phyloP scores from a whole-genome alignment of 108 stramenopile genomes.

The Cyclotella kingstonii region DNA sequence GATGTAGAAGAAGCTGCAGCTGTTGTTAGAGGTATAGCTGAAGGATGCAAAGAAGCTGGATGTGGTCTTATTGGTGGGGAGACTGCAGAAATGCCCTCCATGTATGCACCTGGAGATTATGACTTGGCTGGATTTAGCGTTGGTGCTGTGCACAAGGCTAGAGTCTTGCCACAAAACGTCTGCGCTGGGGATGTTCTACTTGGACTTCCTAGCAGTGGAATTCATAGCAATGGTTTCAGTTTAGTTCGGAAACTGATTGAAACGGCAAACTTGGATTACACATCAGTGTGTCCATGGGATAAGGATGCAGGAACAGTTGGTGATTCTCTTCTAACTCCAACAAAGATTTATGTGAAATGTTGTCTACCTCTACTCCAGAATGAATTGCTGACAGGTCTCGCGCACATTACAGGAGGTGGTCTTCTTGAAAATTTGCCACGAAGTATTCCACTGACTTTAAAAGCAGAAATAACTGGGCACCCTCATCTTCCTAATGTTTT shows the following conservation, averaged over 20 bases:
- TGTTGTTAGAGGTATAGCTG: slow-evolving; percentile 94
- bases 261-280: slow-evolving; percentile 82
- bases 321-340: slow-evolving; percentile 90
- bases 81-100: slow-evolving; percentile 99
- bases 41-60: slow-evolving; percentile 91
- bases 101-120: slow-evolving; percentile 97
- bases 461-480: slow-evolving; percentile 85
- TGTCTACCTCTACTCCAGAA: slow-evolving; percentile 86
- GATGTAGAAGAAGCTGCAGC: slow-evolving; percentile 87
- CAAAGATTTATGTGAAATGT: slow-evolving; percentile 93
- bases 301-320: slow-evolving; percentile 67
- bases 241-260: slow-evolving; percentile 91
- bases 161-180: slow-evolving; percentile 83
- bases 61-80: slow-evolving; percentile 98
- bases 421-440: slow-evolving; percentile 96
- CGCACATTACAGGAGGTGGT: slow-evolving; percentile 98
- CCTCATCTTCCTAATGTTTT: slow-evolving; percentile 88
- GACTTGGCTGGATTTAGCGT: slow-evolving; percentile 98
- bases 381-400: slow-evolving; percentile 83
- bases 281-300: slow-evolving; percentile 90
- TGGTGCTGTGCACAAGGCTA: slow-evolving; percentile 87
- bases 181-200: slow-evolving; percentile 88
- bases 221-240: slow-evolving; percentile 99
- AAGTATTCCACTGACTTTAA: slow-evolving; percentile 79
- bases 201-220: slow-evolving; percentile 91